Conservation (phyloP, 495 filamentous ascomycete species). For the Penicillium simplicissimum region DNA sequence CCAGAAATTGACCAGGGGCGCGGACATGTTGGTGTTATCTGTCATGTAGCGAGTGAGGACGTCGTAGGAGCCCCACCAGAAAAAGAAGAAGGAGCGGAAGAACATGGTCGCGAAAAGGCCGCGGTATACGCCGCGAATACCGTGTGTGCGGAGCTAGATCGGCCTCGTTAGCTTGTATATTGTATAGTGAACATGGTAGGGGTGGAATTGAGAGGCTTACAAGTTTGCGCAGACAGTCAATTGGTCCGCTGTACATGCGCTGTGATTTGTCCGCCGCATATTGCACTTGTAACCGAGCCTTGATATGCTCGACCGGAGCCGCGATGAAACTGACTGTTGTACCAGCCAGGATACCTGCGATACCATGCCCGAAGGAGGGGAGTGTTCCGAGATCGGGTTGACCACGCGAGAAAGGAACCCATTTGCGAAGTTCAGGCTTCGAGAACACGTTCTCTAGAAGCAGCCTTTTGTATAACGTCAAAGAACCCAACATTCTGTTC, state of each 20-base stretch:
- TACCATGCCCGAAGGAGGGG: constrained; percentile 76
- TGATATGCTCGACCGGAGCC: constrained; percentile 93
- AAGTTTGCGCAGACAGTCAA: constrained; percentile 78
- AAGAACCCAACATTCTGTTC: constrained; percentile 79
- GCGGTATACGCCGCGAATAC: constrained; percentile 77
- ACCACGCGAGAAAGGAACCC: constrained; percentile 35
- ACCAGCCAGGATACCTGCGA: constrained; percentile 85
- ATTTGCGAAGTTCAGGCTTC: constrained; percentile 45
- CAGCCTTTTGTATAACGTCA: constrained; percentile 83
- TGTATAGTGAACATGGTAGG: background rate
- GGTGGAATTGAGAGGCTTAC: constrained; percentile 33
- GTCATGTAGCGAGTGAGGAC: constrained; percentile 68
- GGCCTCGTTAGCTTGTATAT: background rate
- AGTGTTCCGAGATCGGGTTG: constrained; percentile 49
- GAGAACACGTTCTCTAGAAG: constrained; percentile 79
- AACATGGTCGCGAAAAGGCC: constrained; percentile 82
- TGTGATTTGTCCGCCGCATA: constrained; percentile 74
- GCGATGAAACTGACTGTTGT: constrained; percentile 89
- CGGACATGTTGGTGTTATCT: constrained; percentile 66
- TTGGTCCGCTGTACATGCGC: constrained; percentile 78
- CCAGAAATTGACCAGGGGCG: constrained; percentile 92
- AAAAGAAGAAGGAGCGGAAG: constrained; percentile 93
- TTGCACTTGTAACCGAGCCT: constrained; percentile 90
- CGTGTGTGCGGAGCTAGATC: constrained; percentile 57
- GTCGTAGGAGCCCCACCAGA: constrained; percentile 95